Evolutionary conservation across 2,329 filamentous ascomycete genomes (phyloP).

Genomic region (Cladosporium sp.): DNA sequence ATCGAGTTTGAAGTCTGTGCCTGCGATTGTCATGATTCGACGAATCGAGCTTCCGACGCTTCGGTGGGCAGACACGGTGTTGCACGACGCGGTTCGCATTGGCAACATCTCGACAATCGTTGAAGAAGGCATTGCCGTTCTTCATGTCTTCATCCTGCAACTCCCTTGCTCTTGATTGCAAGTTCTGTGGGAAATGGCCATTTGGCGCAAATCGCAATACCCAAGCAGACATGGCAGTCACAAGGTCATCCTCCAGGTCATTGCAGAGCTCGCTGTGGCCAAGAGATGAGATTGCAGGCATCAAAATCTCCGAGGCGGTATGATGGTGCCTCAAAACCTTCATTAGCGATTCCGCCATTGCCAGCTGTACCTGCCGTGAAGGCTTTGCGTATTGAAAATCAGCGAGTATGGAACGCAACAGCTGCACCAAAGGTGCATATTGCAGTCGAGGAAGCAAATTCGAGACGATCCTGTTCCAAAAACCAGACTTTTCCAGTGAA

Average conservation of each 20-base stretch:
- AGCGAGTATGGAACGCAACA: background rate
- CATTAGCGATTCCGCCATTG: background rate
- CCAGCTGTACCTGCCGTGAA: background rate
- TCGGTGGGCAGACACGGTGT: background rate
- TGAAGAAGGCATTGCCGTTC: background rate
- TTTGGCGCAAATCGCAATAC: background rate
- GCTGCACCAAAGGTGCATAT: constrained; percentile 1
- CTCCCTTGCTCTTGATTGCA: background rate
- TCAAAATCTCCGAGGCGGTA: constrained; percentile 20
- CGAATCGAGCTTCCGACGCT: background rate
- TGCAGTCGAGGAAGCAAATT: constrained; percentile 15
- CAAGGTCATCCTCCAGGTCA: constrained; percentile 13
- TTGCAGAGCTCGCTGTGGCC: constrained; percentile 15
- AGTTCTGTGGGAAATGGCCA: background rate
- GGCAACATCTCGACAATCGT: background rate
- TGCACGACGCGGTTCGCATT: background rate
- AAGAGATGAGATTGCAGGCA: constrained; percentile 15
- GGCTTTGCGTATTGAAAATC: background rate
- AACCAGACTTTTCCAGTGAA: constrained; percentile 16
- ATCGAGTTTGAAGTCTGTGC: background rate
- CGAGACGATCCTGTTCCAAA: constrained; percentile 19
- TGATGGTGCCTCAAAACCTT: background rate
- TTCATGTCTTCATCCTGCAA: background rate
- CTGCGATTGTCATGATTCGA: background rate
- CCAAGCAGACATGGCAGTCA: background rate